phyloP scores from a whole-genome alignment of 495 filamentous ascomycete species.

The Aspergillus sclerotiicarbonarius region DNA sequence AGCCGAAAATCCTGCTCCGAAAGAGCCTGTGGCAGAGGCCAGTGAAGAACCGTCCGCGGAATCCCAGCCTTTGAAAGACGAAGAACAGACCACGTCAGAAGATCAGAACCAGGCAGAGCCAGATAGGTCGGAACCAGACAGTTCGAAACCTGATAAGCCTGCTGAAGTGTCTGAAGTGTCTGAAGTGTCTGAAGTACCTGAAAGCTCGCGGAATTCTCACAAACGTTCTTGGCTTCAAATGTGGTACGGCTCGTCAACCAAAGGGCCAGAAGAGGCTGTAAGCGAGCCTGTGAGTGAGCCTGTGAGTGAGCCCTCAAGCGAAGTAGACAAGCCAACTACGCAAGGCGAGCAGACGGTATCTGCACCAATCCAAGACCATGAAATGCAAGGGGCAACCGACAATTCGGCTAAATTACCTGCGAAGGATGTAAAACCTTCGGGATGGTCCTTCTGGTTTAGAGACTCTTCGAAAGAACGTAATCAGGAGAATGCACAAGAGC shows the following conservation, averaged over 20 bases:
- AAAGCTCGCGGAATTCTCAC: constrained; percentile 22
- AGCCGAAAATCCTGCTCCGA: constrained; percentile 12
- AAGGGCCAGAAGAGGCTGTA: constrained; percentile 25
- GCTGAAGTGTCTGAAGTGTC: constrained; percentile 21
- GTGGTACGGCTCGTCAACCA: constrained; percentile 41
- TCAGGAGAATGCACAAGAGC: constrained; percentile 33
- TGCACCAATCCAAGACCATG: constrained; percentile 17
- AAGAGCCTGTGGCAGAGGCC: constrained; percentile 14
- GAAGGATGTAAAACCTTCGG: constrained; percentile 52
- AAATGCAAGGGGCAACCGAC: constrained; percentile 20
- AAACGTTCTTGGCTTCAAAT: constrained; percentile 50
- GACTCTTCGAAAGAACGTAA: constrained; percentile 51
- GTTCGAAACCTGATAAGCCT: constrained; percentile 12
- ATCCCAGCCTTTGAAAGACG: constrained; percentile 18
- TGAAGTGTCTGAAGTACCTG: constrained; percentile 25
- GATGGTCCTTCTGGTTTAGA: constrained; percentile 85
- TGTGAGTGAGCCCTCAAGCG: constrained; percentile 22
- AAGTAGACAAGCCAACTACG: constrained; percentile 24
- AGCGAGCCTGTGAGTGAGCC: constrained; percentile 24
- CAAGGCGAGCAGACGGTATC: constrained; percentile 12
- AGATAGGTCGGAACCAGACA: constrained; percentile 13
- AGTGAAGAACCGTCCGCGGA: constrained; percentile 21
- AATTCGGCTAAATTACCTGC: constrained; percentile 28
- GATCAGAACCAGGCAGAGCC: constrained; percentile 15
- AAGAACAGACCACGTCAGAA: constrained; percentile 20